Conservation (phyloP, 1,284 basidiomycete species). For the Fomitopsis betulina region DNA sequence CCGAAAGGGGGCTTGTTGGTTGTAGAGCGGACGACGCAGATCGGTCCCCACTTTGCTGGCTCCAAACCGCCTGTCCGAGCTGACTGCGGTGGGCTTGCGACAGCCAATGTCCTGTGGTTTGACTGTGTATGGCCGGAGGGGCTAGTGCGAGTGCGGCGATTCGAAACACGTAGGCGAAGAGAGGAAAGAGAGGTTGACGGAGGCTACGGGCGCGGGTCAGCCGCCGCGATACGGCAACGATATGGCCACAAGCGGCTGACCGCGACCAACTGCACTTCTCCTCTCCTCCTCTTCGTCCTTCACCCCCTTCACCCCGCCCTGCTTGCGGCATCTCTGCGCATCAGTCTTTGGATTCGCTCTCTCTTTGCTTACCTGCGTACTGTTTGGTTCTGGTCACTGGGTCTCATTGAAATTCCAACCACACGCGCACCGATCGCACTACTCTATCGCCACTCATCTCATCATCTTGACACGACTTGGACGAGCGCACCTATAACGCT, state of each 20-base stretch:
- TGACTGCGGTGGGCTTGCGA: not conserved
- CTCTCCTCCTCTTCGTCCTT: not conserved
- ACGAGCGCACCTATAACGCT: not conserved
- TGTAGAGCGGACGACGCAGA: constrained; percentile 2
- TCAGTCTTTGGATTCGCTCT: not conserved
- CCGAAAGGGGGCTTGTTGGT: constrained; percentile 5
- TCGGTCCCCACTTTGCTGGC: not conserved
- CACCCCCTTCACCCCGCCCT: not conserved
- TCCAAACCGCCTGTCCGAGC: not conserved
- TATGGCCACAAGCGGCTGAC: constrained; percentile 10
- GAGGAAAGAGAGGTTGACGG: not conserved
- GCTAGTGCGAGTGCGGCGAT: not conserved
- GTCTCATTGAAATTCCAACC: not conserved
- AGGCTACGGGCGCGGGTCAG: not conserved
- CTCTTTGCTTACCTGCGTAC: not conserved
- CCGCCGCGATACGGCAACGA: constrained; percentile 3
- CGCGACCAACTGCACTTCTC: not conserved
- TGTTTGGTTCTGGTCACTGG: not conserved
- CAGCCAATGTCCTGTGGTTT: not conserved
- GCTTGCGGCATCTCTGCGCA: not conserved
- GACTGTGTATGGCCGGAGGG: not conserved
- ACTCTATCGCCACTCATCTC: not conserved
- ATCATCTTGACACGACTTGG: not conserved
- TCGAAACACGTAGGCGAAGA: not conserved
- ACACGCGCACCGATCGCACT: not conserved